These are phyloP conservation scores for Carpinus fangiana DNA, from an alignment of 306 rosid genomes.

Conservation along the genomic window DNA sequence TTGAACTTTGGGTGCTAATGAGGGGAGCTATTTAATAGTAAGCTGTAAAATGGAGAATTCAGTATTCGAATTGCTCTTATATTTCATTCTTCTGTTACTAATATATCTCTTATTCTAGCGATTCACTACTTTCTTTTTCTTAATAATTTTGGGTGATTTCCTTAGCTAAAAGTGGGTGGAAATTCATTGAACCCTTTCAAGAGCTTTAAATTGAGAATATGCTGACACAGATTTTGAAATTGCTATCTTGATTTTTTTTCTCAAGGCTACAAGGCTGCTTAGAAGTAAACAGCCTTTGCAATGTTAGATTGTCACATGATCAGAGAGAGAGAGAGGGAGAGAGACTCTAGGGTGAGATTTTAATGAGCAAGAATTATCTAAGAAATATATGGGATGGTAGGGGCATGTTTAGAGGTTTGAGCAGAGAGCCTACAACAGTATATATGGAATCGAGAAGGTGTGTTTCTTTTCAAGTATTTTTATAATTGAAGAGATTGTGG, in stretches of 20 bases:
- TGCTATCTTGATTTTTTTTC: background rate
- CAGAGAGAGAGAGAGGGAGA: background rate
- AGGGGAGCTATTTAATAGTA: background rate
- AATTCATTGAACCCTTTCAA: background rate
- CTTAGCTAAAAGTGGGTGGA: background rate
- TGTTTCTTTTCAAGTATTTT: background rate
- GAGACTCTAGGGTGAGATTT: background rate
- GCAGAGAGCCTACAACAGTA: background rate
- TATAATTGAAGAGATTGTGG: background rate
- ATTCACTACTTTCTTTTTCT: background rate
- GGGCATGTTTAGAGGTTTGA: background rate
- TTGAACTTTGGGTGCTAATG: background rate
- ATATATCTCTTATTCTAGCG: background rate
- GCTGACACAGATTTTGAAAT: background rate
- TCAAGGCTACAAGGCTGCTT: background rate
- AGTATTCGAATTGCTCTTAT: background rate
- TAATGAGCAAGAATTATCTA: background rate
- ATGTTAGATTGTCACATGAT: background rate
- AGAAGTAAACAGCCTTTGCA: background rate
- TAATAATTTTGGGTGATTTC: background rate
- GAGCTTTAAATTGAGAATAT: no score
- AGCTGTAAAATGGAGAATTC: background rate
- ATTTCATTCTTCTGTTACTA: background rate
- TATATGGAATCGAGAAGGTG: background rate
- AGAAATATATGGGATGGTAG: background rate